phyloP scores from a whole-genome alignment of 73 alveolate species.

The Paramecium sexaurelia region DNA sequence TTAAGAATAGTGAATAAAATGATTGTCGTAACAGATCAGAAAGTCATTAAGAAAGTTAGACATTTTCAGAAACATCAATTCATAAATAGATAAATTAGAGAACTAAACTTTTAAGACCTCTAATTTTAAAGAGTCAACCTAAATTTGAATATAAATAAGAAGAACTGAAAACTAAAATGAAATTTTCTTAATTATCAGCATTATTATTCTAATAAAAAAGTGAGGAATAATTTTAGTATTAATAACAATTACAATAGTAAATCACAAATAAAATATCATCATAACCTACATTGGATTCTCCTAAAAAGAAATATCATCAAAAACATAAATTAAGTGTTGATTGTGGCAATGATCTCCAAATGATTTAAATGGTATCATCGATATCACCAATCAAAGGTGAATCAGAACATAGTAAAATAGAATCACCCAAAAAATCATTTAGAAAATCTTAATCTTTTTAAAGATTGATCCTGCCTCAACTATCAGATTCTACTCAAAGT shows the following conservation, averaged over 20 bases:
- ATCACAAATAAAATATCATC: background rate
- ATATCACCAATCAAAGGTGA: conserved; percentile 13
- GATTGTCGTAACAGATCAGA: background rate
- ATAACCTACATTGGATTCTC: conserved; percentile 10
- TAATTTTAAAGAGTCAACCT: background rate
- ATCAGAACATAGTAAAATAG: background rate
- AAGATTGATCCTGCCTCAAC: conserved; percentile 19
- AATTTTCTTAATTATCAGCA: background rate
- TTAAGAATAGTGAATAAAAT: background rate
- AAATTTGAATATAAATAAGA: background rate
- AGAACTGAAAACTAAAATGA: background rate
- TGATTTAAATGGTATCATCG: background rate
- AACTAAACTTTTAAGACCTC: background rate
- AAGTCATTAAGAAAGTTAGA: background rate
- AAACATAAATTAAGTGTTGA: background rate
- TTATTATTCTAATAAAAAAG: background rate
- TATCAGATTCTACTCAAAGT: background rate
- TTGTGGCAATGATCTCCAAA: background rate
- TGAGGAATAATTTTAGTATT: background rate
- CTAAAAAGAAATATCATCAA: background rate
- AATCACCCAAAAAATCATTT: background rate
- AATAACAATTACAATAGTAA: background rate
- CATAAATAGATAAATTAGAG: background rate
- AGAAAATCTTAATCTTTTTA: conserved; percentile 20
- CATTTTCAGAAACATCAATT: background rate